phyloP scores from a whole-genome alignment of 352 stramenopile species.

The Phytopythium litorale region DNA sequence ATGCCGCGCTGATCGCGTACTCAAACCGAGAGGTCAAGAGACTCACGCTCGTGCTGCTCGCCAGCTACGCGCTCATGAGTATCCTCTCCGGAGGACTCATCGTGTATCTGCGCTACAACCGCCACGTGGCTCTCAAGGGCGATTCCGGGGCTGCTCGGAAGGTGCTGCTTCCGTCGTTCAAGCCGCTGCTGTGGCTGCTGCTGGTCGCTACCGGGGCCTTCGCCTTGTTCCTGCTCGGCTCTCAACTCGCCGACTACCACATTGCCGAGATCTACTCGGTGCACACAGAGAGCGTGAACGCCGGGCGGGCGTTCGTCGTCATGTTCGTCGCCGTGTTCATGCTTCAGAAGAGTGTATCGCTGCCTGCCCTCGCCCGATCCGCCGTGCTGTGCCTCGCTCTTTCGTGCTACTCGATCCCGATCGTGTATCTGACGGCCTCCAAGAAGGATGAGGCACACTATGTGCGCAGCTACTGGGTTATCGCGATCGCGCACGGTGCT shows the following conservation, averaged over 20 bases:
- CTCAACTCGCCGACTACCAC: conserved; percentile 21
- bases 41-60: conserved; percentile 28
- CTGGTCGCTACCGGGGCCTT: conserved; percentile 19
- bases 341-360: conserved; percentile 47
- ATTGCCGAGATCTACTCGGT: conserved; percentile 12
- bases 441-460: conserved; percentile 11
- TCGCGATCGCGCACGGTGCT: conserved; percentile 19
- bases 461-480: conserved; percentile 19
- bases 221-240: conserved; percentile 29
- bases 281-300: conserved; percentile 25
- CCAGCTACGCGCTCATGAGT: conserved; percentile 37
- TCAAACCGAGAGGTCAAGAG: conserved; percentile 21
- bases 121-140: conserved; percentile 29
- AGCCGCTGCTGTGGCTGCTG: conserved; percentile 45
- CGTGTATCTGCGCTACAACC: conserved; percentile 44
- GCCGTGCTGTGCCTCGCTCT: conserved; percentile 26
- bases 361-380: conserved; percentile 33
- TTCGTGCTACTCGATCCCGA: conserved; percentile 33
- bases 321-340: conserved; percentile 49
- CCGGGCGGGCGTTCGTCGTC: conserved; percentile 41
- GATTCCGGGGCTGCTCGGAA: conserved; percentile 37
- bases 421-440: conserved; percentile 29
- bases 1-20: conserved; percentile 14
- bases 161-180: conserved; percentile 43
- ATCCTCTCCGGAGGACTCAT: conserved; percentile 26